Evolutionary conservation across 176 grass and related monocot species (phyloP), one percentile per base, ranked within the genome.

Genomic region (Triticum dicoccoides): DNA sequence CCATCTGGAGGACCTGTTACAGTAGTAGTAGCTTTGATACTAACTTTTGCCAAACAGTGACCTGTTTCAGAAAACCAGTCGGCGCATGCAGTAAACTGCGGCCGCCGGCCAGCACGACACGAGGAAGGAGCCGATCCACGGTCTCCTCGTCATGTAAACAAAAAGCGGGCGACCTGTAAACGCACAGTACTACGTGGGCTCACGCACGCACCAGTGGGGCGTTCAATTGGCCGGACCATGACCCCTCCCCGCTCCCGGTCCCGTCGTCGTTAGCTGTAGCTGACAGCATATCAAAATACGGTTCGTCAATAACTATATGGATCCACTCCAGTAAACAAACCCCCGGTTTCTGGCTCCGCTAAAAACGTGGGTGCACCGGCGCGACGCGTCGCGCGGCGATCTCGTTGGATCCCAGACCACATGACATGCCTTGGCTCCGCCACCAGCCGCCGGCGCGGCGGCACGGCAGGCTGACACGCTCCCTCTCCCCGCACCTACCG

Each of bases 351-450:
- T 2, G 14, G 5, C 51, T 0, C 51, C 0, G 51, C 51, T 0
- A 18, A 15, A 84, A 80, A 89, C 87, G 52, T 56, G 52, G 7
- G 80, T 78, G 80, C 80, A 42, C 68, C 63, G 29, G 12, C 47
- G 38, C 65, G 9, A 18, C 39, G 35, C 11, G 69, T 12, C 38
- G 11, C 71, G n/a, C 23, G 52, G 35, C 61, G 45, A 42, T 82
- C 54, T 44, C n/a, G 67, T 70, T 39, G 9, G 23, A 42, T 20
- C 24, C n/a, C 1, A 29, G 23, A 3, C 8, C 70, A 82, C 61
- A 45, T 59, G 86, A 15, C 29, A 25, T 73, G 70, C 4, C 42
- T 63, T 17, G 27, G 1, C 58, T 73, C 37, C 17, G 2, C 20
- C 38, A 23, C 62, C 63, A 10, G 76, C 69, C 69, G 25, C 42